Evolutionary conservation across 179 eudicot species (phyloP).

Genomic region (Spinacia oleracea): DNA sequence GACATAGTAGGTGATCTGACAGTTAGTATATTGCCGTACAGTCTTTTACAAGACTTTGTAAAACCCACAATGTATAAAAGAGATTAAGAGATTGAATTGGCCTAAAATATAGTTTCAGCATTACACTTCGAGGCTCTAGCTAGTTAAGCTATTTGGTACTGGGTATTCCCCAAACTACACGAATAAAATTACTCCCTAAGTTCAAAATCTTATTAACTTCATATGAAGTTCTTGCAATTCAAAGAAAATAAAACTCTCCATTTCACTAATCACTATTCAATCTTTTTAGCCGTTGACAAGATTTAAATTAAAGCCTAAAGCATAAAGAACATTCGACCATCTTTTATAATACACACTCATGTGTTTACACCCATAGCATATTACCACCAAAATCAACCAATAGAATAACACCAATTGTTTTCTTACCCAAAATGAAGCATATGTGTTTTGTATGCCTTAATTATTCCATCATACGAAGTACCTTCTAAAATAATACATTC

Average conservation of each 20-base stretch:
- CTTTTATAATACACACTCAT: neutral
- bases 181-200: too few species aligned
- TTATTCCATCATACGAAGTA: constrained; percentile 22
- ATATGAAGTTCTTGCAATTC: neutral
- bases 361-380: neutral
- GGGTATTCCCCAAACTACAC: too few species aligned
- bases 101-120: too few species aligned
- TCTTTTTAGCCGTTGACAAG: constrained; percentile 5
- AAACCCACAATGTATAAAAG: too few species aligned
- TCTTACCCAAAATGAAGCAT: constrained; percentile 22
- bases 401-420: neutral
- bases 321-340: constrained; percentile 8
- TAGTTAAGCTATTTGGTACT: too few species aligned
- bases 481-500: constrained; percentile 2
- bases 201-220: too few species aligned
- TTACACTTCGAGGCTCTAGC: too few species aligned
- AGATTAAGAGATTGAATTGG: too few species aligned
- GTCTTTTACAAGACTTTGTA: too few species aligned
- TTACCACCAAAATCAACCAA: neutral
- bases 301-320: neutral
- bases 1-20: too few species aligned
- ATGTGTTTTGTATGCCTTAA: constrained; percentile 25
- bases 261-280: neutral
- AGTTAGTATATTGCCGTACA: too few species aligned
- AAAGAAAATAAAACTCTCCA: neutral